A percentile compares a stretch with the other conserved stretches of the same genome.
phyloP scores from a whole-genome alignment of 2,329 filamentous ascomycete genomes.

The Ceratocystis ficicola region DNA sequence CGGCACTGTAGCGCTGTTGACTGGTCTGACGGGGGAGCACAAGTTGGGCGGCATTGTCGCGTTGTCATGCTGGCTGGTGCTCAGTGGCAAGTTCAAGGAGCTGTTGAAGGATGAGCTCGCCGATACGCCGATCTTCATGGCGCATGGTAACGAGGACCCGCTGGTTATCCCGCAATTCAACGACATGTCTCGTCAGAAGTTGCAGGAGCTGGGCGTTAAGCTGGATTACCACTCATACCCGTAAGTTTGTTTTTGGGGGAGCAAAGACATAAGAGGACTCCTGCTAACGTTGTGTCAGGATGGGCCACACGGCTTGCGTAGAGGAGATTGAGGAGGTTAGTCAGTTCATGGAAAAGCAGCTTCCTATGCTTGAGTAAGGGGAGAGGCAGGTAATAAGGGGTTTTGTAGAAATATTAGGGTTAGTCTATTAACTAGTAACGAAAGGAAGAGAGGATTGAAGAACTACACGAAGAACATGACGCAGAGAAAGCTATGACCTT shows the following conservation, averaged over 20 bases:
- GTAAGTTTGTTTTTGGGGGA: slow-evolving; percentile 36
- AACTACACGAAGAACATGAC: background rate
- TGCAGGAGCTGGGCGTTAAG: slow-evolving; percentile 59
- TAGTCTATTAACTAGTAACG: background rate
- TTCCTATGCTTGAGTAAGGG: slow-evolving; percentile 30
- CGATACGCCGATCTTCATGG: slow-evolving; percentile 77
- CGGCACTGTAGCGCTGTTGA: slow-evolving; percentile 72
- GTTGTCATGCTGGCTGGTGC: slow-evolving; percentile 67
- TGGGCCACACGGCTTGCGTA: slow-evolving; percentile 64
- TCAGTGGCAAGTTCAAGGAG: slow-evolving; percentile 40
- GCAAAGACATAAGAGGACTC: background rate
- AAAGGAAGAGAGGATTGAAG: background rate
- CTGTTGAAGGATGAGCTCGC: slow-evolving; percentile 36
- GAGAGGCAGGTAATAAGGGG: background rate
- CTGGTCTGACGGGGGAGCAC: slow-evolving; percentile 58
- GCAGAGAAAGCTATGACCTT: slow-evolving; percentile 7
- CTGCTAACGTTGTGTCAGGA: slow-evolving; percentile 32
- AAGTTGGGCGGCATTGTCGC: slow-evolving; percentile 83
- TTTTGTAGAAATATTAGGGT: background rate
- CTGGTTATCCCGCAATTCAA: slow-evolving; percentile 62
- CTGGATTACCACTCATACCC: slow-evolving; percentile 65
- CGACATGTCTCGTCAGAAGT: slow-evolving; percentile 48
- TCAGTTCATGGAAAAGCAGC: slow-evolving; percentile 37
- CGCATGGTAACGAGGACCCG: slow-evolving; percentile 67
- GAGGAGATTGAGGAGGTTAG: slow-evolving; percentile 77